Base-by-base conservation (phyloP, 2,329 filamentous ascomycete species). In the Fusarium devonianum region DNA sequence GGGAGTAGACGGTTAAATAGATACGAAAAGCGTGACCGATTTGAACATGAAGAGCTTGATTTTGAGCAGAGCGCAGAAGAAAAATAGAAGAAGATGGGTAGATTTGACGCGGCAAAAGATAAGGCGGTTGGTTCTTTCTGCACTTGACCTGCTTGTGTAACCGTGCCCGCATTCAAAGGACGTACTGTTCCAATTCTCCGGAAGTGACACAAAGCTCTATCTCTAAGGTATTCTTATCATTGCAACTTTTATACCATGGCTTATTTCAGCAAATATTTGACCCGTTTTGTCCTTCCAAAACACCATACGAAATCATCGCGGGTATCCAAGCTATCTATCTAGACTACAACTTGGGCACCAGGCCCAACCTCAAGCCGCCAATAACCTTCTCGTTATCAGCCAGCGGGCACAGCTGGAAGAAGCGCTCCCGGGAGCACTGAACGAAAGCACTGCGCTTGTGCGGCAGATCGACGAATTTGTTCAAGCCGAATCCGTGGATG, bases 361-460 rank as follows among this genome's bases (percentile, higher is more conserved):
- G 57, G 9, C 79, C 79, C 46, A 83, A 75, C 41, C 73, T 67
- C 48, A 81, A 80, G 1, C 80, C 80, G 3, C 78, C 79, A 18
- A 83, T 75, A 3, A 78, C 74, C 72, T 82, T 83, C 39, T 81
- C 78, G 49, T 77, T 81, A 53, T 82, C 79, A 1, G 72, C 77
- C 43, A 86, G 73, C 7, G 83, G 83, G 56, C 82, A 83, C 8
- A 88, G 70, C 67, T 88, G 85, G 72, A 89, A 89, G 75, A 88
- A 90, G 47, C 85, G 77, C 67, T 86, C 84, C 7, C 87, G 75
- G 39, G 81, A 81, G 62, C 86, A 87, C 50, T 78, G 76, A 67
- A 88, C 80, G 53, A 89, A 79, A 2, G 84, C 86, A 47, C 85
- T 86, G 19, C 88, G 79, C 75, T 90, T 90, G 62, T 89, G 83